Base-by-base conservation (phyloP, 495 filamentous ascomycete genomes). In the Aspergillus mulundensis region DNA sequence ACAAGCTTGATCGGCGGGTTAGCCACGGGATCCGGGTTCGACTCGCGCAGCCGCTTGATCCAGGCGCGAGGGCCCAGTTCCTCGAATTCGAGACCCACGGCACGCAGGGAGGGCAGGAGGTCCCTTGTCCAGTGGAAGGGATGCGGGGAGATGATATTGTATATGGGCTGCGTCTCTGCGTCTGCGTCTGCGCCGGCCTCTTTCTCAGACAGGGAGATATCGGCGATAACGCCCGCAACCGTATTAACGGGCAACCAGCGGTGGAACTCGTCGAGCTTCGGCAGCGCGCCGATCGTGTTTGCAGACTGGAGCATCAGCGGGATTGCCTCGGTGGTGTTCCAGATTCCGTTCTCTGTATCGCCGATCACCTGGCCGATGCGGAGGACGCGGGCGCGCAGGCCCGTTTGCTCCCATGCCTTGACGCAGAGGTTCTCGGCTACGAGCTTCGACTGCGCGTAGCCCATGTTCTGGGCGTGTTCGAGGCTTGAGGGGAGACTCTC, bases 301-400 rank as follows among this genome's bases (percentile, higher is more conserved):
- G 75, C 71, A 0, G 68, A 75, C 32, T 74, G 75, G 7, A 87
- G 60, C 71, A 87, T 80, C 54, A 85, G 62, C 14, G 85, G 82
- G 71, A 83, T 87, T 5, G 83, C 84, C 61, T 88, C 85, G 2
- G 70, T 80, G 30, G 70, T 62, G 59, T 85, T 88, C 85, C 85
- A 87, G 42, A 84, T 72, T 1, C 84, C 84, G 30, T 65, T 56
- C 20, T 62, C 25, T 0, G 68, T 78, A 61, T 85, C 81, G 0
- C 75, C 84, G 32, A 76, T 74, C 11, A 88, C 67, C 59, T 87
- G 85, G 0, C 85, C 85, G 28, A 85, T 76, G 16, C 85, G 70
- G 1, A 84, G 58, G 11, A 84, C 71, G 38, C 56, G 67, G 28
- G 55, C 60, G 39, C 25, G 62, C 49, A 66, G 72, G 24, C 57